Base-by-base conservation (phyloP, 345 rosid species). In the Hibiscus mutabilis region DNA sequence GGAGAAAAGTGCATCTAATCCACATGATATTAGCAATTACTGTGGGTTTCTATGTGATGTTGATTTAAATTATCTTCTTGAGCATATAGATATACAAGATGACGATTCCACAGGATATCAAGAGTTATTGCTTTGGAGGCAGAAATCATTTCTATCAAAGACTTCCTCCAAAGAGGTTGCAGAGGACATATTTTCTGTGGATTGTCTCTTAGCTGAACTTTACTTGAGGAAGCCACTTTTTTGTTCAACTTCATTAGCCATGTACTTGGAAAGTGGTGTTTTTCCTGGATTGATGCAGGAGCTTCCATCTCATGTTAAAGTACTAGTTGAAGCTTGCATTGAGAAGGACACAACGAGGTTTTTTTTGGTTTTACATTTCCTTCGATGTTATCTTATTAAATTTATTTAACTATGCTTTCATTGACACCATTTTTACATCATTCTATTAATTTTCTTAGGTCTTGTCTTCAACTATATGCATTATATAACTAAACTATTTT, bases 171-270 rank as follows among this genome's bases (percentile, higher is more conserved):
- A 80, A 76, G 85, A 76, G 70, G 68, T 75, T 79, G 87, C 89
- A 19, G 78, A 76, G 75, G 98, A 93, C 77, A 84, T 93, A 74
- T 93, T 93, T 82, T 86, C 96, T 68, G 35, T 91, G 55, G 98
- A 96, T 73, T 89, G 96, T 82, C 76, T 93, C 78, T 68, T 93
- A 67, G 97, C 96, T 61, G 98, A 93, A 79, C 92, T 91, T 64
- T 84, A 82, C 85, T 81, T 91, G 74, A 78, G 65, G 79, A 84
- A 79, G 79, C 97, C 98, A 55, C 88, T 91, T 71, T 91, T 93
- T 78, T 83, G 87, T 83, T 79, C 93, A 15, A 78, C 74, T 29
- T 91, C 97, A 62, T 81, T 93, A 65, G 82, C 83, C 42, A 29
- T 79, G 55, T 89, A 84, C 78, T 33, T 84, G 66, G 81, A 79